Percentiles rank a stretch among this genome's conserved stretches.
These are phyloP conservation scores for Gleditsia sinensis DNA, from an alignment of 306 rosid genomes.

Conservation along the genomic window DNA sequence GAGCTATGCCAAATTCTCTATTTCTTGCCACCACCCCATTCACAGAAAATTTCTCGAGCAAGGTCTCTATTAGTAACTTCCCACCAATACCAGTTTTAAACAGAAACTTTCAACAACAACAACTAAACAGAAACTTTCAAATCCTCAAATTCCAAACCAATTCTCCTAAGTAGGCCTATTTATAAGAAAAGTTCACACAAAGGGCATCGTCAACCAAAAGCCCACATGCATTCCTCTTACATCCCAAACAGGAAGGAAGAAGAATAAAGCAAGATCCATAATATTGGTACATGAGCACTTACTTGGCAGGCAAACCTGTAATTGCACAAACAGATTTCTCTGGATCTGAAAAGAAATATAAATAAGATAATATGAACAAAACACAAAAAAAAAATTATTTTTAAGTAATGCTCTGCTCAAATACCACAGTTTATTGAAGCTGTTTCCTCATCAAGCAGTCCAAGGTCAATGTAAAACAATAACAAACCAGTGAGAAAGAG, in stretches of 20 bases:
- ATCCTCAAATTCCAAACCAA: slow-evolving; percentile 6
- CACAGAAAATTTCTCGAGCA: slow-evolving; percentile 4
- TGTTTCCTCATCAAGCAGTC: slow-evolving; percentile 6
- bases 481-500: not conserved
- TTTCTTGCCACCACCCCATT: slow-evolving; percentile 2
- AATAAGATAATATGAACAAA: slow-evolving; percentile 15
- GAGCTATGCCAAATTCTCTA: slow-evolving; percentile 2
- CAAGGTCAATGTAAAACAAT: not conserved
- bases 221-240: slow-evolving; percentile 16
- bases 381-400: not conserved
- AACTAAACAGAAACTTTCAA: slow-evolving; percentile 30
- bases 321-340: slow-evolving; percentile 76
- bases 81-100: slow-evolving; percentile 22
- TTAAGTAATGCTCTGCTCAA: slow-evolving; percentile 2
- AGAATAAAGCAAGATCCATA: slow-evolving; percentile 23
- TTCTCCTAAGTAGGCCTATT: not conserved
- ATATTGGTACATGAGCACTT: slow-evolving; percentile 47
- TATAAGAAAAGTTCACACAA: slow-evolving; percentile 4
- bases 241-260: slow-evolving; percentile 9
- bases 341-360: slow-evolving; percentile 66
- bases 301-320: slow-evolving; percentile 97
- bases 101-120: slow-evolving; percentile 30
- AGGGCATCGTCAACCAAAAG: not conserved
- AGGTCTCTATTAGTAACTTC: slow-evolving; percentile 6
- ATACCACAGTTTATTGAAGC: slow-evolving; percentile 10